Base-by-base conservation (phyloP, 345 rosid species). In the Hypericum androsaemum region DNA sequence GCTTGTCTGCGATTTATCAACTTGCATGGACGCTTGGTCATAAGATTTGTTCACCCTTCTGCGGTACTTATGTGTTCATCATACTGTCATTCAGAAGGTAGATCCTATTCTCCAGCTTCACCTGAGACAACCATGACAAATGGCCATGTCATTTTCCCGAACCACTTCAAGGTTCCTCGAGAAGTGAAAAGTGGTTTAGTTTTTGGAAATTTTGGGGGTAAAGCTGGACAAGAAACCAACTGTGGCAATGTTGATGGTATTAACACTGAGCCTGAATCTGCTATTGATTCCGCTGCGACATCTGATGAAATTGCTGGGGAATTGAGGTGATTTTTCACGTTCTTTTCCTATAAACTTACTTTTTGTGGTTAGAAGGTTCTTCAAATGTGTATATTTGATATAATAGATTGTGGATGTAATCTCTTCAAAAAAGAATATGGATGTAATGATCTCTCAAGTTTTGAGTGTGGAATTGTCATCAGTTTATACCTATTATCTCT, bases 201-300 rank as follows among this genome's bases (percentile, higher is more conserved):
- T 54, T 89, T 89, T 78, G 97, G 97, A 71, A 89, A 94, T 70
- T 83, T 89, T 59, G 86, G 66, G 65, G 55, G 77, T 57, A 57
- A 48, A 64, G 62, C 77, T 62, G 78, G 64, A 41, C 47, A 46
- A 50, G 71, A 56, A 56, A 55, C 64, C 32, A 78, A 73, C 41
- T 39, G 39, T 17, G 22, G 39, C 53, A 63, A 67, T 58, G 67
- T 43, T 44, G 58, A 62, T 43, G 47, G 37, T 44, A 67, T 56
- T 38, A 85, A 71, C 14, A 52, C 58, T 36, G 73, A 71, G 53
- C 58, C 84, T 39, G 54, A 53, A 13, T 11, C 28, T 57, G 60
- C 53, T 58, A 43, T 54, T 62, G 92, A 77, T 43, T 62, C 71
- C 9, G 62, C 76, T 47, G 51, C 54, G 7, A 74, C 53, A 54